Conservation (phyloP, 2,329 filamentous ascomycete genomes). For the Scedosporium aurantiacum region DNA sequence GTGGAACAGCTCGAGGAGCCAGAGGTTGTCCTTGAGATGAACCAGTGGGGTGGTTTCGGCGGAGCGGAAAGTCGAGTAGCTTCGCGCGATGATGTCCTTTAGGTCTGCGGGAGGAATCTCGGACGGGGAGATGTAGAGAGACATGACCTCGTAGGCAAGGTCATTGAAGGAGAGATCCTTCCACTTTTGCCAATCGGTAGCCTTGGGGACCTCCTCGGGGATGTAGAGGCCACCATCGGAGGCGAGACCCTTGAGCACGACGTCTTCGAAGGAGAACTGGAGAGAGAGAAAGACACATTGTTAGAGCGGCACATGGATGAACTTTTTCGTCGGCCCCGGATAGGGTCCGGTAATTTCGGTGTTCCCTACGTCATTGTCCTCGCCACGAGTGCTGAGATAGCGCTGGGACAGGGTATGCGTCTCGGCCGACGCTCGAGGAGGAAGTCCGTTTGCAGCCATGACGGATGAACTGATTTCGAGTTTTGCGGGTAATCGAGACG, state of each 20-base stretch:
- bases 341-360: neutral
- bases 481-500: neutral
- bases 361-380: constrained; percentile 33
- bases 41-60: constrained; percentile 68
- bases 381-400: constrained; percentile 40
- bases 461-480: constrained; percentile 8
- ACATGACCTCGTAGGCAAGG: constrained; percentile 74
- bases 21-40: constrained; percentile 60
- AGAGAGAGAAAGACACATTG: constrained; percentile 5
- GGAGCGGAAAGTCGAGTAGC: constrained; percentile 81
- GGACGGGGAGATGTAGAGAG: constrained; percentile 70
- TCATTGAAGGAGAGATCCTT: constrained; percentile 68
- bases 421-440: constrained; percentile 17
- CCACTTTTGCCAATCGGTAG: constrained; percentile 61
- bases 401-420: constrained; percentile 34
- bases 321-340: constrained; percentile 6
- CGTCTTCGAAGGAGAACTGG: constrained; percentile 81
- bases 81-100: constrained; percentile 69
- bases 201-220: constrained; percentile 66
- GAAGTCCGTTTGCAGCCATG: constrained; percentile 31
- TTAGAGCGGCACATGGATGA: constrained; percentile 9
- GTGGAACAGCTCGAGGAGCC: constrained; percentile 91
- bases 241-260: constrained; percentile 80
- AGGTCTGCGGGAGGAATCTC: constrained; percentile 78
- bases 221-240: constrained; percentile 82